These are phyloP conservation scores for Neurospora sp. DNA, from an alignment of 495 filamentous ascomycete species.

Conservation along the genomic window DNA sequence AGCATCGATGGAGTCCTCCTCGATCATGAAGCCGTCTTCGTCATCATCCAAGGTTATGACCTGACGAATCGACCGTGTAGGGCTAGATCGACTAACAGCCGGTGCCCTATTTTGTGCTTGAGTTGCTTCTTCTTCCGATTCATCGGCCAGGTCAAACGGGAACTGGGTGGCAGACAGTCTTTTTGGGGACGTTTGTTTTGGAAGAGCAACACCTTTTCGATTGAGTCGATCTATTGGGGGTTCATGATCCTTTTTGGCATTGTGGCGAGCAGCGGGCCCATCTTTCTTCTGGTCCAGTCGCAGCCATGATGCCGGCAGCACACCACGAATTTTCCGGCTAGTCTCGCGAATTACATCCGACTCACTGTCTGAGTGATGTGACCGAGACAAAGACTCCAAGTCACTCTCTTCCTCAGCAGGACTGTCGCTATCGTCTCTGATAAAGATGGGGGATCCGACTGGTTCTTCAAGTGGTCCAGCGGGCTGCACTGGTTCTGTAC, in stretches of 20 bases:
- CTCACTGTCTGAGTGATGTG: slow-evolving; percentile 26
- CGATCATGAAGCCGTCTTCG: slow-evolving; percentile 33
- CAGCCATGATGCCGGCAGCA: slow-evolving; percentile 86
- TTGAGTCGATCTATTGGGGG: slow-evolving; percentile 18
- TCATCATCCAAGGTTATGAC: slow-evolving; percentile 12
- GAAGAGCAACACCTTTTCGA: slow-evolving; percentile 48
- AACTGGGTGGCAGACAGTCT: slow-evolving; percentile 14
- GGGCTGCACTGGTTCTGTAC: not conserved
- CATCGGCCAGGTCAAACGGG: slow-evolving; percentile 41
- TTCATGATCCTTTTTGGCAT: slow-evolving; percentile 30
- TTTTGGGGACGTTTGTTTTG: slow-evolving; percentile 17
- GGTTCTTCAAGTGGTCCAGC: not conserved
- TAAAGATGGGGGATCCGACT: slow-evolving; percentile 3
- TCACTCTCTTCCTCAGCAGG: not conserved
- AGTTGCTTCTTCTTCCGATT: slow-evolving; percentile 18
- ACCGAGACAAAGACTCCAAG: slow-evolving; percentile 6
- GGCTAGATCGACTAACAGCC: not conserved
- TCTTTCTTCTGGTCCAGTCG: slow-evolving; percentile 50
- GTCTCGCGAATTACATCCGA: slow-evolving; percentile 33
- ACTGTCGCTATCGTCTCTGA: slow-evolving; percentile 8
- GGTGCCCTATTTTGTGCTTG: not conserved
- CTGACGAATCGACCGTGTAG: not conserved
- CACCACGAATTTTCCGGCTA: slow-evolving; percentile 57
- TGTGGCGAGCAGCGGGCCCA: slow-evolving; percentile 12
- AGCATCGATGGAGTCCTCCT: slow-evolving; percentile 43